A percentile compares a stretch with the other conserved stretches of the same genome.
Evolutionary conservation across 345 rosid genomes (phyloP).

Genomic region (Cardamine chenopodiifolia): DNA sequence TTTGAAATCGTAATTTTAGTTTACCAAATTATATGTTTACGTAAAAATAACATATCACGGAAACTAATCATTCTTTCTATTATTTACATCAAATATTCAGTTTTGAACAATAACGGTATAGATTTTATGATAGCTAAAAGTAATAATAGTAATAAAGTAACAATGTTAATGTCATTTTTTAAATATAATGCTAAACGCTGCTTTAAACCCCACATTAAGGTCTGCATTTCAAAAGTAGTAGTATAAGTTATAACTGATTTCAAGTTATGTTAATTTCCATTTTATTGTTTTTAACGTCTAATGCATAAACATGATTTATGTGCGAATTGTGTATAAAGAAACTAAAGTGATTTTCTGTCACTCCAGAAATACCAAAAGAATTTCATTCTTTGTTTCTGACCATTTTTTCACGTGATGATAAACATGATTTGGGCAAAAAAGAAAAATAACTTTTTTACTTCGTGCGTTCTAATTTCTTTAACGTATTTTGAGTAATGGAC

Average conservation of each 20-base stretch:
- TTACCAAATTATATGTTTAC: too few species aligned
- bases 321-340: not conserved
- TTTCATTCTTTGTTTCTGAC: too few species aligned
- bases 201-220: not conserved
- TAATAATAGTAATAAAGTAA: not conserved
- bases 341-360: not conserved
- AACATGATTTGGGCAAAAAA: not conserved
- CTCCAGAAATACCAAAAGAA: not conserved
- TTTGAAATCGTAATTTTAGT: too few species aligned
- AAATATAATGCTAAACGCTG: not conserved
- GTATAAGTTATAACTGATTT: not conserved
- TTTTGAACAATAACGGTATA: not conserved
- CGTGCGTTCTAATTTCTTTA: not conserved
- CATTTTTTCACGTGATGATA: not conserved
- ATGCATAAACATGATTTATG: not conserved
- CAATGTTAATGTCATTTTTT: not conserved
- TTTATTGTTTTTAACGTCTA: not conserved
- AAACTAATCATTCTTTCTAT: too few species aligned
- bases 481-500: not conserved
- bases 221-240: not conserved
- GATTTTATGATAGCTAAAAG: not conserved
- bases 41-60: too few species aligned
- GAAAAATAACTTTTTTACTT: not conserved
- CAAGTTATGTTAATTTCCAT: not conserved
- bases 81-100: too few species aligned